Percentiles rank a stretch among this genome's conserved stretches.
phyloP scores from a whole-genome alignment of 1,139 yeast species.

The Geotrichum klebahnii region DNA sequence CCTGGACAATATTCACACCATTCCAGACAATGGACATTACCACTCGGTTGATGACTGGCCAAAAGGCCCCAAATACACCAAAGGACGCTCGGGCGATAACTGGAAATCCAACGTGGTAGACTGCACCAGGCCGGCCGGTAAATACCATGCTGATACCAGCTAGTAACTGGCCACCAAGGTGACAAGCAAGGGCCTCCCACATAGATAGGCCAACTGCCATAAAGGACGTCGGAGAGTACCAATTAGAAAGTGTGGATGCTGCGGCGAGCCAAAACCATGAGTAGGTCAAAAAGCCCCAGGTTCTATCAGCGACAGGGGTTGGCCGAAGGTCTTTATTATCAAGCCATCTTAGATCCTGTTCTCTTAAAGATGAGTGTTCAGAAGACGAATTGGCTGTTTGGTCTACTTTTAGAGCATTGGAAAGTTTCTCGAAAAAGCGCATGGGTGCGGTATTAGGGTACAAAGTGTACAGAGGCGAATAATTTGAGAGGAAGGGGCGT shows the following conservation, averaged over 20 bases:
- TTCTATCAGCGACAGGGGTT: slow-evolving; percentile 23
- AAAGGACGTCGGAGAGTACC: slow-evolving; percentile 33
- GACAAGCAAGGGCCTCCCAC: slow-evolving; percentile 31
- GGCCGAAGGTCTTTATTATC: slow-evolving; percentile 27
- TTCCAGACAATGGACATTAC: slow-evolving; percentile 82
- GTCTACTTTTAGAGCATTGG: neutral
- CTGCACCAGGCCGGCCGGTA: slow-evolving; percentile 67
- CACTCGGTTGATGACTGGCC: slow-evolving; percentile 78
- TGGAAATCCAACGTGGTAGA: slow-evolving; percentile 74
- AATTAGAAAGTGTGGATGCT: slow-evolving; percentile 34
- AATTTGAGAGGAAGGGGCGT: too few relatives aligned
- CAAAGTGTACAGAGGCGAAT: too few relatives aligned
- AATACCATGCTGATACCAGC: slow-evolving; percentile 60
- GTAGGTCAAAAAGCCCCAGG: slow-evolving; percentile 29
- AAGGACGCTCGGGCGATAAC: slow-evolving; percentile 68
- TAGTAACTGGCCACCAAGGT: slow-evolving; percentile 51
- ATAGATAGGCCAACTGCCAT: slow-evolving; percentile 32
- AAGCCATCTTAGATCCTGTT: slow-evolving; percentile 13
- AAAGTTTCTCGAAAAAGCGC: neutral
- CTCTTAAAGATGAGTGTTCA: neutral
- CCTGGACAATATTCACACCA: slow-evolving; percentile 72
- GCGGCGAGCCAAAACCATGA: slow-evolving; percentile 29
- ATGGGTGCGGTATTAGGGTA: neutral
- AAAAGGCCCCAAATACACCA: slow-evolving; percentile 72
- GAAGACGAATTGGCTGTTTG: neutral